phyloP scores from a whole-genome alignment of 176 grass and related monocot species.

The Puccinellia tenuiflora region DNA sequence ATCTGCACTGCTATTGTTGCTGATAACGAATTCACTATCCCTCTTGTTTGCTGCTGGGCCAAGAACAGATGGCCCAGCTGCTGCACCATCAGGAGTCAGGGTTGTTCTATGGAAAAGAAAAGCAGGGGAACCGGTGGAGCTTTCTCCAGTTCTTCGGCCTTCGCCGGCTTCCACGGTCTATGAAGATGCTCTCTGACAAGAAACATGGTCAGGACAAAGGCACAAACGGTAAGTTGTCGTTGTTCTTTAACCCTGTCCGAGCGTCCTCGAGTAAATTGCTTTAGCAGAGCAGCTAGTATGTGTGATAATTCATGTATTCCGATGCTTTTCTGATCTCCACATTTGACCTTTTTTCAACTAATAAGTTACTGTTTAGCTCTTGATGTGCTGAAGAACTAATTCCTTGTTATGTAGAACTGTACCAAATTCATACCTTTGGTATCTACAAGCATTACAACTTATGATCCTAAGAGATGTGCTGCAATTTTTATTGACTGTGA shows the following conservation, averaged over 20 bases:
- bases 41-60: conserved; percentile 20
- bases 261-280: background rate
- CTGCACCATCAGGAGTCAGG: conserved; percentile 55
- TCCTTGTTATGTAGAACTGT: background rate
- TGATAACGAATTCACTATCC: conserved; percentile 2
- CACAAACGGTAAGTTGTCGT: conserved; percentile 24
- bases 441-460: background rate
- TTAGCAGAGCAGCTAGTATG: background rate
- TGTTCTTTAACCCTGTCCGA: background rate
- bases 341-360: background rate
- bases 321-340: conserved; percentile 2
- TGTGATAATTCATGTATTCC: background rate
- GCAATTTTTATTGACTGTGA: conserved; percentile 3
- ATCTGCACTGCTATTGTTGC: conserved; percentile 7
- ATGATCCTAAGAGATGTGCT: background rate
- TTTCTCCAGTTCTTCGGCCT: conserved; percentile 77
- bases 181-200: conserved; percentile 47
- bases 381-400: background rate
- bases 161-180: conserved; percentile 28
- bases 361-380: conserved; percentile 1
- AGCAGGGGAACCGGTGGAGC: conserved; percentile 47
- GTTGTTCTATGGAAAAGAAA: conserved; percentile 46
- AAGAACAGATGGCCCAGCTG: conserved; percentile 43
- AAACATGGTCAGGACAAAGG: conserved; percentile 42
- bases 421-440: background rate